phyloP scores from a whole-genome alignment of 2,329 filamentous ascomycete genomes.

The Elsinoe fawcettii region DNA sequence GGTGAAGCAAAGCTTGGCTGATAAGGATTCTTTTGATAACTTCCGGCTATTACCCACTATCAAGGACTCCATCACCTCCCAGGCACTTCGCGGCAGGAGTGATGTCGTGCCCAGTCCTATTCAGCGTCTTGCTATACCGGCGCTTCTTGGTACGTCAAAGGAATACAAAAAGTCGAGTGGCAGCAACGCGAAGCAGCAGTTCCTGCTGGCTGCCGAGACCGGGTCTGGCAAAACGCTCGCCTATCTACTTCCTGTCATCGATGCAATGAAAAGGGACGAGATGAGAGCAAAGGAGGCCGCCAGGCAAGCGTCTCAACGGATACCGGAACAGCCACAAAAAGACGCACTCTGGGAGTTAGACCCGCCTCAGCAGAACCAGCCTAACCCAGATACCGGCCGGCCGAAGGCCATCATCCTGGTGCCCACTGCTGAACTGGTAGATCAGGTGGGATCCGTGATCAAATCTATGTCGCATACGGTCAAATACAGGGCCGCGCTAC shows the following conservation, averaged over 20 bases:
- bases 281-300: conserved; percentile 47
- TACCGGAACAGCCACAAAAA: conserved; percentile 32
- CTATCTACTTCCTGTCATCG: conserved; percentile 76
- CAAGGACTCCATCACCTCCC: conserved; percentile 60
- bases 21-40: conserved; percentile 71
- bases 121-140: conserved; percentile 81
- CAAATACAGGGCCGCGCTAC: conserved; percentile 77
- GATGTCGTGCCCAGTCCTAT: conserved; percentile 79
- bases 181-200: conserved; percentile 46
- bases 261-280: conserved; percentile 71
- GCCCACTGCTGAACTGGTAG: conserved; percentile 84
- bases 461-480: conserved; percentile 76
- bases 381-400: conserved; percentile 65
- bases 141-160: conserved; percentile 53
- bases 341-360: conserved; percentile 56
- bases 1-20: conserved; percentile 54
- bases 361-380: conserved; percentile 53
- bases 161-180: background rate
- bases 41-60: conserved; percentile 68
- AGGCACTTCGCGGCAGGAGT: conserved; percentile 66
- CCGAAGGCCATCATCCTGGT: conserved; percentile 81
- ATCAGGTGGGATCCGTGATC: conserved; percentile 72
- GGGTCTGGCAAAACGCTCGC: conserved; percentile 95
- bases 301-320: conserved; percentile 32
- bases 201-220: conserved; percentile 87